phyloP scores from a whole-genome alignment of 805 yeast genomes.

The Wickerhamomyces kurtzmanii region DNA sequence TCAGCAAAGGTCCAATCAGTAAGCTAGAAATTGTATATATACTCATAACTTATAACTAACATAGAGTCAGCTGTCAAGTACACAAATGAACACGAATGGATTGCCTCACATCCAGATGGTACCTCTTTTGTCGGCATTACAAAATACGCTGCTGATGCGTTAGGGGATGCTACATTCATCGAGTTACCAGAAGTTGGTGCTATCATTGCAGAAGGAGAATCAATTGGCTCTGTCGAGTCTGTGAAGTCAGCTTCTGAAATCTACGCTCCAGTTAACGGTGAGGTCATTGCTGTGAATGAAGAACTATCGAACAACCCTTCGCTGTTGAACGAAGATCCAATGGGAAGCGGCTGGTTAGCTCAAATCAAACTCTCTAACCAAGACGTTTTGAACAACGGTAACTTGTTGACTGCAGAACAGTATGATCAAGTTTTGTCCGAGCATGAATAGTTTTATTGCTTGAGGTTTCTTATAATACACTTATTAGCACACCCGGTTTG shows the following conservation, averaged over 20 bases:
- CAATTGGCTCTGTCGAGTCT: conserved; percentile 88
- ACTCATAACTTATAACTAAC: no score
- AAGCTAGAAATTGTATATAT: no score
- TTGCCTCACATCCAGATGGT: conserved; percentile 77
- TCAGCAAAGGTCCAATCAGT: conserved; percentile 12
- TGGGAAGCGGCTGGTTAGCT: conserved; percentile 92
- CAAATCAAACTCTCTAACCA: conserved; percentile 52
- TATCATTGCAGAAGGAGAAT: conserved; percentile 58
- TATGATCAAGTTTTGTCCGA: conserved; percentile 52
- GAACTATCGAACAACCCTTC: conserved; percentile 61
- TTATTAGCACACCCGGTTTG: no score
- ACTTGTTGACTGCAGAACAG: conserved; percentile 42
- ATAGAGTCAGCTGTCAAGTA: conserved; percentile 45
- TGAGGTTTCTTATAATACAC: no score
- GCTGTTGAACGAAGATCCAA: conserved; percentile 77
- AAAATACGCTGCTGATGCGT: conserved; percentile 88
- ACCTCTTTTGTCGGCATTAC: conserved; percentile 89
- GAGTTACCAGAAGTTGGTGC: conserved; percentile 77
- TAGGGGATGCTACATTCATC: conserved; percentile 93
- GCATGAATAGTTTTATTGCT: conserved; percentile 34
- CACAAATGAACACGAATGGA: conserved; percentile 93
- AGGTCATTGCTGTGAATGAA: conserved; percentile 61
- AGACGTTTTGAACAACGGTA: conserved; percentile 29
- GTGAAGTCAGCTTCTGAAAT: conserved; percentile 93
- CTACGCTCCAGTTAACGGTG: conserved; percentile 80